Evolutionary conservation across 2,329 filamentous ascomycete species (phyloP).

Genomic region (Sporothrix euskadiensis): DNA sequence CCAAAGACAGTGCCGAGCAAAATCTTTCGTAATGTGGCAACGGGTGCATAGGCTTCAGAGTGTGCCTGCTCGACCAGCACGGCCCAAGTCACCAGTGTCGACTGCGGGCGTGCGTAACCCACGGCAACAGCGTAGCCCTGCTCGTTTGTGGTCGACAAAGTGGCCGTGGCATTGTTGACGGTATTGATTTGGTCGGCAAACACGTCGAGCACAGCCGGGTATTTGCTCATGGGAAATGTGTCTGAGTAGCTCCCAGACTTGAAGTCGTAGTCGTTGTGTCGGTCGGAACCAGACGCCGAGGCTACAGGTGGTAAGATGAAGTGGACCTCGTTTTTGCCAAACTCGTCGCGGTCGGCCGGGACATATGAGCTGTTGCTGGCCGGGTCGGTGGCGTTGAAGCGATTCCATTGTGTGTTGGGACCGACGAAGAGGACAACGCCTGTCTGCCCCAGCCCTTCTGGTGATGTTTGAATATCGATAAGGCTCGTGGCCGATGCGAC

Average conservation of each 20-base stretch:
- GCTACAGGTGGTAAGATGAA: slow-evolving; percentile 61
- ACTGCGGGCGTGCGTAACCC: slow-evolving; percentile 73
- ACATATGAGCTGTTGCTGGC: slow-evolving; percentile 51
- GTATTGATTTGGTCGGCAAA: slow-evolving; percentile 53
- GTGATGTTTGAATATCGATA: slow-evolving; percentile 60
- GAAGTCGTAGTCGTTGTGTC: slow-evolving; percentile 51
- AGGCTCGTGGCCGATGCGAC: slow-evolving; percentile 69
- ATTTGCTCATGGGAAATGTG: slow-evolving; percentile 61
- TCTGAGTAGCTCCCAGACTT: slow-evolving; percentile 46
- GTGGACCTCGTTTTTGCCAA: slow-evolving; percentile 51
- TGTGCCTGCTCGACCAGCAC: slow-evolving; percentile 76
- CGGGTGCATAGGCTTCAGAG: slow-evolving; percentile 73
- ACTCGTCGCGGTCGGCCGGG: slow-evolving; percentile 41
- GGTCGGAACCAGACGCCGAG: slow-evolving; percentile 43
- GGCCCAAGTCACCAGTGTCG: slow-evolving; percentile 74
- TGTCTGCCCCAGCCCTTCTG: slow-evolving; percentile 69
- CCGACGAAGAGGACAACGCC: slow-evolving; percentile 72
- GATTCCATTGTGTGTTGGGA: slow-evolving; percentile 65
- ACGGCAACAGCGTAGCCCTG: slow-evolving; percentile 68
- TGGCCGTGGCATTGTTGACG: slow-evolving; percentile 68
- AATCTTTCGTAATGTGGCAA: slow-evolving; percentile 73
- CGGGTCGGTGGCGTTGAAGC: slow-evolving; percentile 51
- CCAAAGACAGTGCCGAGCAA: slow-evolving; percentile 84
- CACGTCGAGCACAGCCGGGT: slow-evolving; percentile 62
- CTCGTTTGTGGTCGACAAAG: slow-evolving; percentile 72